phyloP scores from a whole-genome alignment of 306 rosid genomes.

The Fagus sylvatica region DNA sequence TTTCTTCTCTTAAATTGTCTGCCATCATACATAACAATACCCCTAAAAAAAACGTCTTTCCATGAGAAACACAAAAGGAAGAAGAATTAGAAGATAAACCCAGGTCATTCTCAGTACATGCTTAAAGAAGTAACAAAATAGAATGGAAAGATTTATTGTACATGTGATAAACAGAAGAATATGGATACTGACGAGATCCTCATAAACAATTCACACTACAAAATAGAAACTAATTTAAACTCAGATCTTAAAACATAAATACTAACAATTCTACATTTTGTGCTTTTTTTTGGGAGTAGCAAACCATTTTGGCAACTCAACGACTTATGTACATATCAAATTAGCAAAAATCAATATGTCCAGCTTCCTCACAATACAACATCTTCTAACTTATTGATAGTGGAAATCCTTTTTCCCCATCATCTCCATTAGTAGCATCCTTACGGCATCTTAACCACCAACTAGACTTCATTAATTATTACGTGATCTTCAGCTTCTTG shows the following conservation, averaged over 20 bases:
- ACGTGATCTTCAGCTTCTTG: conserved; percentile 29
- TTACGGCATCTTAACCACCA: conserved; percentile 22
- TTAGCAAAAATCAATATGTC: conserved; percentile 25
- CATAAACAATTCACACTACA: conserved; percentile 25
- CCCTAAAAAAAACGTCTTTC: too few species aligned
- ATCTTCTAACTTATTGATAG: conserved; percentile 34
- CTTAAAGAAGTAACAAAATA: not conserved
- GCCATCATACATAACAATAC: too few species aligned
- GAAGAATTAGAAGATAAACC: too few species aligned
- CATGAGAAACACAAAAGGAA: too few species aligned
- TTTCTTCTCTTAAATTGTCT: too few species aligned
- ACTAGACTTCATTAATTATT: conserved; percentile 12
- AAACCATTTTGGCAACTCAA: conserved; percentile 37
- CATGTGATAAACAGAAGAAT: conserved; percentile 13
- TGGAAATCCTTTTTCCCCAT: conserved; percentile 14
- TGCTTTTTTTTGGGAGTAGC: conserved; percentile 31
- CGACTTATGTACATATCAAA: conserved; percentile 52
- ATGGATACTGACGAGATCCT: conserved; percentile 5
- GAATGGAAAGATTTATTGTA: conserved; percentile 25
- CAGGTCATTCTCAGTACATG: too few species aligned
- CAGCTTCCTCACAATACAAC: conserved; percentile 27
- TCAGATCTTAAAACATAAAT: conserved; percentile 22
- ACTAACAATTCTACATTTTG: conserved; percentile 12
- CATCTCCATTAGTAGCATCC: conserved; percentile 14
- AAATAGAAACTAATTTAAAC: conserved; percentile 31